phyloP scores from a whole-genome alignment of 2,329 filamentous ascomycete genomes.

The Aspergillus versicolor region DNA sequence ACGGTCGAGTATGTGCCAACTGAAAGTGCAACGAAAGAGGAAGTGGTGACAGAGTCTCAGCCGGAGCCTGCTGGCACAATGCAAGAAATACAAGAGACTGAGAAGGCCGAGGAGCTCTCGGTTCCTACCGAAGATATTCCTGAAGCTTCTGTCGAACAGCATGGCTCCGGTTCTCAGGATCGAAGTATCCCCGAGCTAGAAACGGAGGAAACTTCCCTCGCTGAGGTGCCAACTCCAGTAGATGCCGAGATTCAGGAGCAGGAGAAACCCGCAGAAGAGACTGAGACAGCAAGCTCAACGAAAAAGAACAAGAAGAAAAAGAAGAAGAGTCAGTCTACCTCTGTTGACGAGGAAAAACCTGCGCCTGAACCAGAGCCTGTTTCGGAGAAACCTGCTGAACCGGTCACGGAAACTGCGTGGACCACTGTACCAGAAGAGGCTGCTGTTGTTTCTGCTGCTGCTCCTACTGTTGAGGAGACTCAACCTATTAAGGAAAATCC shows the following conservation, averaged over 20 bases:
- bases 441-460: background rate
- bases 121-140: background rate
- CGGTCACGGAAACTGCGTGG: background rate
- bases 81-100: background rate
- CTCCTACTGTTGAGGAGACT: background rate
- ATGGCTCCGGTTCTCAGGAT: background rate
- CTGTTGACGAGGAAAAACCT: conserved; percentile 3
- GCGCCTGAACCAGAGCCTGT: background rate
- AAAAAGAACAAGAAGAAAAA: conserved; percentile 45
- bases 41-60: background rate
- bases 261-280: conserved; percentile 9
- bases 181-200: background rate
- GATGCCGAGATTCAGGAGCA: background rate
- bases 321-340: conserved; percentile 18
- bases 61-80: background rate
- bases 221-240: background rate
- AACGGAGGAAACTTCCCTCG: background rate
- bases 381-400: background rate
- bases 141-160: background rate
- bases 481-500: background rate
- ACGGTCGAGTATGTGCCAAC: background rate
- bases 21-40: background rate
- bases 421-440: background rate
- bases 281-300: conserved; percentile 18
- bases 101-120: background rate